Evolutionary conservation across 2,329 filamentous ascomycete genomes (phyloP), one percentile per base, ranked within the genome.

Genomic region (Fusarium nelsonii): DNA sequence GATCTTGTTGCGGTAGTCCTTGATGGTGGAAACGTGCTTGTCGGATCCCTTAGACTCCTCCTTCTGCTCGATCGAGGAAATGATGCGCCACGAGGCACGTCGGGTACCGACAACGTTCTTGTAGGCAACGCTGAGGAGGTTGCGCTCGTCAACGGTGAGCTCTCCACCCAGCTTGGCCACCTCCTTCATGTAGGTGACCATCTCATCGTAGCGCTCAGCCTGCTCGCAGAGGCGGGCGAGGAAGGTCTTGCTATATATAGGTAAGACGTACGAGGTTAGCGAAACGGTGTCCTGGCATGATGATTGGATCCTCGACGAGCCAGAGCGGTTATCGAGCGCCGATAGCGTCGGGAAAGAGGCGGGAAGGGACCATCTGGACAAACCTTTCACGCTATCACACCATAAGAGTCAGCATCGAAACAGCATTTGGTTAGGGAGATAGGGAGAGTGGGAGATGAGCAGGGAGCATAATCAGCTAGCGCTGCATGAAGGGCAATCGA

Each of bases 121-220:
- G 91, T 99, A 99, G 81, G 95, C 95, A 79, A 98, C 96, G 74
- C 93, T 97, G 74, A 99, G 91, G 73, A 99, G 92, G 87, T 98
- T 98, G 84, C 95, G 93, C 91, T 99, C 96, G 83, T 98, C 95
- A 77, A 98, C 95, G 73, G 90, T 91, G 78, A 95, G 91, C 84
- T 94, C 92, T 78, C 88, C 87, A 75, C 87, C 88, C 76, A 91
- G 82, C 86, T 97, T 97, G 84, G 95, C 95, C 79, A 98, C 95
- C 91, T 97, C 94, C 93, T 98, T 98, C 96, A 98, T 98, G 88
- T 95, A 97, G 81, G 91, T 94, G 78, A 98, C 95, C 95, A 98
- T 98, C 87, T 98, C 96, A 95, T 99, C 95, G 86, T 99, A 99
- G 82, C 95, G 95, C 90, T 98, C 96, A 82, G 96, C 96, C 91